Conservation (phyloP, 2,329 filamentous ascomycete genomes). For the Colletotrichum sojae region DNA sequence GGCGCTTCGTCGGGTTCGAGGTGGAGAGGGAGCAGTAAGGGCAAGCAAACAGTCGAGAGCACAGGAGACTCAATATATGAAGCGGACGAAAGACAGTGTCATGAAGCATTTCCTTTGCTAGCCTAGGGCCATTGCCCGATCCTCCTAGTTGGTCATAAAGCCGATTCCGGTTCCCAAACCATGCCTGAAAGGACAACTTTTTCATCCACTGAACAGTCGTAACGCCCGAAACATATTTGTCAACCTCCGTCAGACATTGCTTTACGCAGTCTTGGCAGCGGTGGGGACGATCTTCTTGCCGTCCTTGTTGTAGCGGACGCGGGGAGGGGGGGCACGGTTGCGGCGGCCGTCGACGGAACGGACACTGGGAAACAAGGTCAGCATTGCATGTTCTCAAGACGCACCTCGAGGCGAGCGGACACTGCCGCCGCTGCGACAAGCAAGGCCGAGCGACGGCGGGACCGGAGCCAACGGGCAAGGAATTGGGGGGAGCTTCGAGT, state of each 20-base stretch:
- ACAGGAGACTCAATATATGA: neutral
- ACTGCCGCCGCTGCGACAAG: neutral
- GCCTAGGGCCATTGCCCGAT: slow-evolving; percentile 40
- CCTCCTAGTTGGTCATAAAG: slow-evolving; percentile 37
- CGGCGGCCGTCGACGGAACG: slow-evolving; percentile 96
- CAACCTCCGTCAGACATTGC: neutral
- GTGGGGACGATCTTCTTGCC: slow-evolving; percentile 98
- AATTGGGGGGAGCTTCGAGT: slow-evolving; percentile 46
- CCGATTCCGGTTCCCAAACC: slow-evolving; percentile 40
- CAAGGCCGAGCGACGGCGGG: neutral
- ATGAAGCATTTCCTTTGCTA: slow-evolving; percentile 42
- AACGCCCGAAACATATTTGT: slow-evolving; percentile 7
- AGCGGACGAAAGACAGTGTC: slow-evolving; percentile 16
- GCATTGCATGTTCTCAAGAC: slow-evolving; percentile 43
- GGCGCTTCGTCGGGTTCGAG: slow-evolving; percentile 25
- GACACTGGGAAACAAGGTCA: slow-evolving; percentile 77
- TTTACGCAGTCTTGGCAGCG: slow-evolving; percentile 71
- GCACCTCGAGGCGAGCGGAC: slow-evolving; percentile 3
- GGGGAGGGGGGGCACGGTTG: slow-evolving; percentile 97
- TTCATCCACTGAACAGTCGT: slow-evolving; percentile 38
- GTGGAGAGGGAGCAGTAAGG: slow-evolving; percentile 7
- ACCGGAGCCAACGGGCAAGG: neutral
- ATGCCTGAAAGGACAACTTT: slow-evolving; percentile 42
- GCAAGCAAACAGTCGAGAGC: accelerated
- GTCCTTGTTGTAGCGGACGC: slow-evolving; percentile 99